Conservation (phyloP, 805 yeast genomes). For the Yamadazyma phyllophila region DNA sequence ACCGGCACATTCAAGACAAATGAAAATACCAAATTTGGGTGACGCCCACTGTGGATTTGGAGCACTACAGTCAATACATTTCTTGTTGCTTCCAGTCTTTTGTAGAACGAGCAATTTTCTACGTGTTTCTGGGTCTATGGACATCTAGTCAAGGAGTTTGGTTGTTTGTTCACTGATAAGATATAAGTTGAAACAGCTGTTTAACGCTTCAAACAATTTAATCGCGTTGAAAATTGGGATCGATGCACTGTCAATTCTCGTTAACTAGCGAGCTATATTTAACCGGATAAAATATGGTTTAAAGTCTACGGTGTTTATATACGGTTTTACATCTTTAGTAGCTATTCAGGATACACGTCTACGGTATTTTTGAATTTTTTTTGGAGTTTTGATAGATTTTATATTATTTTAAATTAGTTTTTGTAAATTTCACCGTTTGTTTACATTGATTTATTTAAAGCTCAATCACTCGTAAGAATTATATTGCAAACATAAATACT, state of each 20-base stretch:
- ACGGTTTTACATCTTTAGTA: too few species aligned
- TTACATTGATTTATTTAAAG: too few species aligned
- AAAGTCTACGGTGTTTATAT: too few species aligned
- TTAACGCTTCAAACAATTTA: slow-evolving; percentile 1
- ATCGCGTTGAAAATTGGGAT: slow-evolving; percentile 6
- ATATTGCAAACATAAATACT: background rate
- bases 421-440: too few species aligned
- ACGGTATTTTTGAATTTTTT: background rate
- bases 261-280: background rate
- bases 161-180: background rate
- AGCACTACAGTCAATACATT: slow-evolving; percentile 90
- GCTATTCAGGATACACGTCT: background rate
- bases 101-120: slow-evolving; percentile 74
- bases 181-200: background rate
- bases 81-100: slow-evolving; percentile 68
- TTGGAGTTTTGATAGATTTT: background rate
- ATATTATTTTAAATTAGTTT: too few species aligned
- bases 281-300: too few species aligned
- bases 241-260: background rate
- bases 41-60: slow-evolving; percentile 99
- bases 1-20: slow-evolving; percentile 98
- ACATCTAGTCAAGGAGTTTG: slow-evolving; percentile 37
- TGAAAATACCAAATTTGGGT: slow-evolving; percentile 95
- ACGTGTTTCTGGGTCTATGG: slow-evolving; percentile 91
- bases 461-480: background rate